phyloP scores from a whole-genome alignment of 805 yeast genomes.

The Yarrowia sp. region DNA sequence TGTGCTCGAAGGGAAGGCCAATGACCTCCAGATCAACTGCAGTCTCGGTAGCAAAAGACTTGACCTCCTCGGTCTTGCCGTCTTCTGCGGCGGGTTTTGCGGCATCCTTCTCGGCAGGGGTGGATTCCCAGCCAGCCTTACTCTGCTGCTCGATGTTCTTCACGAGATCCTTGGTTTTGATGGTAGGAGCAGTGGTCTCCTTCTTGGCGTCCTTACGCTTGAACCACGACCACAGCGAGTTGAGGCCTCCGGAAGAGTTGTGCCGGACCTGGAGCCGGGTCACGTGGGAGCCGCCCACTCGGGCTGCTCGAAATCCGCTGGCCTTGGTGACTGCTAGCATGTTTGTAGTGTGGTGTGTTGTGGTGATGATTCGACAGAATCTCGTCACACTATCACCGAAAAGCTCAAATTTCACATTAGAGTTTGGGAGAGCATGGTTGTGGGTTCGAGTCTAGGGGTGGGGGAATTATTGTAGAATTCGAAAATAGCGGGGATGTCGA shows the following conservation, averaged over 20 bases:
- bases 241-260: conserved; percentile 22
- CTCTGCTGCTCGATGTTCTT: conserved; percentile 40
- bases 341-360: not conserved
- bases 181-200: conserved; percentile 33
- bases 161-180: conserved; percentile 44
- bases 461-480: not conserved
- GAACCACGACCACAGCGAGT: conserved; percentile 38
- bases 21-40: conserved; percentile 43
- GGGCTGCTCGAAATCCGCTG: conserved; percentile 22
- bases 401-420: conserved; percentile 12
- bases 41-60: conserved; percentile 5
- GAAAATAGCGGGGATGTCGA: too few species aligned
- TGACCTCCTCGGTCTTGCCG: not conserved
- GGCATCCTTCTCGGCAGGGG: not conserved
- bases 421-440: not conserved
- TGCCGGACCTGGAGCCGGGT: conserved; percentile 27
- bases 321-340: conserved; percentile 13
- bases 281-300: not conserved
- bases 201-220: conserved; percentile 33
- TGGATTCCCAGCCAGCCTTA: conserved; percentile 37
- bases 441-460: not conserved
- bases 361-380: too few species aligned
- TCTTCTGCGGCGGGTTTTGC: conserved; percentile 9
- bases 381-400: not conserved
- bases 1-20: conserved; percentile 42